Conservation (phyloP, 2,329 filamentous ascomycete genomes). For the Botrytis fragariae region DNA sequence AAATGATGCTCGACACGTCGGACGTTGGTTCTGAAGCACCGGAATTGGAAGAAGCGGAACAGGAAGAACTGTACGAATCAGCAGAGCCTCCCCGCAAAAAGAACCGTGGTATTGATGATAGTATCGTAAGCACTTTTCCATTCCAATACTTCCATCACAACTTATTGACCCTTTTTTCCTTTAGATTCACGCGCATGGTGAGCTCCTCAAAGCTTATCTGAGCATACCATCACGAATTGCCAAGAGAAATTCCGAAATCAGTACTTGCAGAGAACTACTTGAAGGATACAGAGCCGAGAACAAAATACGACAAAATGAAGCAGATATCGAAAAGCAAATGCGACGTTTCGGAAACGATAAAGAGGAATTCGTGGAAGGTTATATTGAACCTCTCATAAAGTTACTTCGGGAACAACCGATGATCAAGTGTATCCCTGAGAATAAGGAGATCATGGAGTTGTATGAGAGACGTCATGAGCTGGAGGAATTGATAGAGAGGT, state of each 20-base stretch:
- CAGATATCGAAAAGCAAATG: not conserved
- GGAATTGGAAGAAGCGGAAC: not conserved
- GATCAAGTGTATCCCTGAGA: not conserved
- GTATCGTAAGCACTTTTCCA: not conserved
- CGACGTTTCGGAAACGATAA: not conserved
- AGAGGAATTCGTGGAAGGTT: not conserved
- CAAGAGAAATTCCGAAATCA: not conserved
- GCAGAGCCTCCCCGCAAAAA: not conserved
- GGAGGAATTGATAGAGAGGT: not conserved
- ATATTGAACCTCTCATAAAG: not conserved
- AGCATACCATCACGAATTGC: not conserved
- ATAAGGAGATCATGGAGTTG: not conserved
- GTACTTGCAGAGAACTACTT: not conserved
- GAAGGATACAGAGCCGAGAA: not conserved
- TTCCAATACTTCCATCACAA: not conserved
- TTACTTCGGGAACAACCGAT: not conserved
- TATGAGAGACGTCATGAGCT: not conserved
- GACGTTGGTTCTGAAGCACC: not conserved
- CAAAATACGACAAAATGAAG: not conserved
- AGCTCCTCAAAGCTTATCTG: not conserved
- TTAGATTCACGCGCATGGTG: not conserved
- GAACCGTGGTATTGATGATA: not conserved
- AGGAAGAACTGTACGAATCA: not conserved
- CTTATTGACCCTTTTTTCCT: not conserved
- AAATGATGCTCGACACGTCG: not conserved